Evolutionary conservation across 1,139 yeast species (phyloP), one percentile per base, ranked within the genome.

Genomic region (Candida sojae): DNA sequence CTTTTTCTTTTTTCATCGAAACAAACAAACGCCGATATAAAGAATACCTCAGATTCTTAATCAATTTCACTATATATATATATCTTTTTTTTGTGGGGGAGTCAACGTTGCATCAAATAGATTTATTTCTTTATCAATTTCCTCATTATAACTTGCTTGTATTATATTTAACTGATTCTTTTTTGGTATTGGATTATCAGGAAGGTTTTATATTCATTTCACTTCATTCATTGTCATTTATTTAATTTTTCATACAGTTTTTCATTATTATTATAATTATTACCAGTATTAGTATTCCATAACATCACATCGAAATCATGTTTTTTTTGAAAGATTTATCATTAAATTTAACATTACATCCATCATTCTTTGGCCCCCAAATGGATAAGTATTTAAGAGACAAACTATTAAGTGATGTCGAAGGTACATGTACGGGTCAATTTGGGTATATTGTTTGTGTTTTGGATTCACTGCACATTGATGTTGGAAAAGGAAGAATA

Each of bases 381-480:
- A 93, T 93, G 98, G 91, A 89, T 68, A 96, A 90, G 62, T 92
- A 85, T 64, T 77, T 93, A 57, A 83, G 96, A 63, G 89, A 91
- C 63, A 92, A 92, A 67, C 78, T 93, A 56, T 78, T 95, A 52
- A 91, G 90, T 57, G 99, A 93, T 62, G 99, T 95, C 43, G 99
- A 93, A 69, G 99, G 99, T 21, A 91, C 98, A 1, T 95, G 99
- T 71, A 91, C 99, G 1, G 99, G 99, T 58, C 97, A 93, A 67
- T 93, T 93, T 71, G 99, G 99, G 6, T 93, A 93, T 68, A 93
- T 93, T 58, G 88, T 93, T 50, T 93, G 98, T 70, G 99, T 93
- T 39, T 77, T 93, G 65, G 99, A 93, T 64, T 90, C 96, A 57
- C 90, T 89, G 87, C 83, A 86, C 58, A 90, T 95, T 53, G 97